Evolutionary conservation across 73 alveolate species (phyloP), one percentile per base, ranked within the genome.

Genomic region (Paramecium caudatum): DNA sequence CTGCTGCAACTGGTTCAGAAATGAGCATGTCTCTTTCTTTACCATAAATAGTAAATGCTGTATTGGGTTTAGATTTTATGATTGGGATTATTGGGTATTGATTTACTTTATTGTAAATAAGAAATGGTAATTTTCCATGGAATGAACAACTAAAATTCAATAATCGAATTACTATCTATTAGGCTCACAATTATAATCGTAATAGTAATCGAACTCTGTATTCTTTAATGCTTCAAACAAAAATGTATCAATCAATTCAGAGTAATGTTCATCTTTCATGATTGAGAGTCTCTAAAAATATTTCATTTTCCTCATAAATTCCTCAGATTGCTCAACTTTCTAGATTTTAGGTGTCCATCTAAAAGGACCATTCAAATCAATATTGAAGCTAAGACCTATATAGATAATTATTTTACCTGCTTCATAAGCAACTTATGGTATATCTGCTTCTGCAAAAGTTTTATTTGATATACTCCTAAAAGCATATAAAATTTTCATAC

Each of bases 261-360:
- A 80, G n/a, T 86, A 55, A 15, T 86, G 90, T 7, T 86, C 49
- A 61, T 43, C 87, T 37, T 86, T 80, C 63, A 86, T 47, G 3
- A 86, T 27, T 25, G 63, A 41, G 30, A 62, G 63, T 78, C 84
- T 86, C 19, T 62, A 21, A 41, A 86, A 86, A 47, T 63, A 86
- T 41, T 41, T 86, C 93, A 86, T 86, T 27, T 86, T 86, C 39
- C 43, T 70, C n/a, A 41, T 63, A 63, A 86, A 86, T 12, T 86
- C 93, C 17, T 69, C 90, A 15, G 93, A 36, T 46, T 62, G 12
- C 5, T 86, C 88, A 30, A 37, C 17, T 17, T 63, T 70, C 61
- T 86, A 62, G 33, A 86, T 86, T 45, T 41, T 47, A 4, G 93
- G 93, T 21, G 93, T 86, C 93, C 93, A 86, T 61, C 93, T 55